These are phyloP conservation scores for Penicillium flavigenum DNA, from an alignment of 495 filamentous ascomycete genomes.

Conservation along the genomic window DNA sequence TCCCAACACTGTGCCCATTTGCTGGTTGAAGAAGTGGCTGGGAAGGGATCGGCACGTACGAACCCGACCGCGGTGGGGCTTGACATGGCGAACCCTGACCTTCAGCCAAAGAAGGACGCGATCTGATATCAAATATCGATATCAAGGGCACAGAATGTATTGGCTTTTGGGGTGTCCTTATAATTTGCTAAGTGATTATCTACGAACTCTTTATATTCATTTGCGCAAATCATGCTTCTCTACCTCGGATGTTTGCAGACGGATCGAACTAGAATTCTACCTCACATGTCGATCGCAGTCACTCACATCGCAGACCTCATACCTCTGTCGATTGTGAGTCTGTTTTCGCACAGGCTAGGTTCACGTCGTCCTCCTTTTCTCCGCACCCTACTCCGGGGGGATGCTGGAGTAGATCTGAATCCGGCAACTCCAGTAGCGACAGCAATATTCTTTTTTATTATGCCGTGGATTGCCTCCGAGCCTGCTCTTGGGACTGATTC, in stretches of 20 bases:
- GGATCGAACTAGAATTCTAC: too few relatives aligned
- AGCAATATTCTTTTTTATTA: too few relatives aligned
- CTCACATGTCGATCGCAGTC: too few relatives aligned
- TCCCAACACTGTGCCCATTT: constrained; percentile 26
- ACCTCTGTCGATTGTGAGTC: too few relatives aligned
- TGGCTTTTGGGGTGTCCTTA: not conserved
- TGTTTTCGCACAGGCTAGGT: too few relatives aligned
- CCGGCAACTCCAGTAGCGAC: too few relatives aligned
- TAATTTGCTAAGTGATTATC: constrained; percentile 22
- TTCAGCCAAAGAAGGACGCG: constrained; percentile 24
- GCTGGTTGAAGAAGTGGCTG: constrained; percentile 23
- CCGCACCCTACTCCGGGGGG: too few relatives aligned
- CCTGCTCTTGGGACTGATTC: too few relatives aligned
- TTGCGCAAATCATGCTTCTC: not conserved
- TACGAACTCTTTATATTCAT: not conserved
- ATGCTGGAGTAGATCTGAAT: too few relatives aligned
- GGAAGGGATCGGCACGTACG: constrained; percentile 25
- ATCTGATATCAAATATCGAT: constrained; percentile 20
- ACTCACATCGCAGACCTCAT: too few relatives aligned
- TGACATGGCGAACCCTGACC: constrained; percentile 23
- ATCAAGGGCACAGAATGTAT: constrained; percentile 13
- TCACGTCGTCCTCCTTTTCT: too few relatives aligned
- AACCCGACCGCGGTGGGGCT: constrained; percentile 19
- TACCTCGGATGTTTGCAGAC: not conserved
- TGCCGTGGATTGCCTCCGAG: too few relatives aligned